These are phyloP conservation scores for Yamadazyma sp. DNA, from an alignment of 805 yeast species.

Conservation along the genomic window DNA sequence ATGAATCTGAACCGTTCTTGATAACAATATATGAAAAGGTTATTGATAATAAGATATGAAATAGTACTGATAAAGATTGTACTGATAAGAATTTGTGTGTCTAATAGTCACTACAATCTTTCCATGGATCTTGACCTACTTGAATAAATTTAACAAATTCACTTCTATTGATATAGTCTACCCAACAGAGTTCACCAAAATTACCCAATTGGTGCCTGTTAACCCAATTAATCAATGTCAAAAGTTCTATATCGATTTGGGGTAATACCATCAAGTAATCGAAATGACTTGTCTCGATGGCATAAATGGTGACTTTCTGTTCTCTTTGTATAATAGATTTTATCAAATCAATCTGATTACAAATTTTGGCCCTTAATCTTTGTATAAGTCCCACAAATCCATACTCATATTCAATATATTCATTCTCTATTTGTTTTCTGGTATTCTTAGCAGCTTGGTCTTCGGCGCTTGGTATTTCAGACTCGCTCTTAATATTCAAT, in stretches of 20 bases:
- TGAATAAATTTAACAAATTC: conserved; percentile 8
- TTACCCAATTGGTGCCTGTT: conserved; percentile 6
- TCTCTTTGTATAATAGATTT: conserved; percentile 1
- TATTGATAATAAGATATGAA: background rate
- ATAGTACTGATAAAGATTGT: background rate
- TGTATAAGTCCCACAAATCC: too few species aligned
- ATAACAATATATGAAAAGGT: background rate
- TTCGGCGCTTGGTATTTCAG: too few species aligned
- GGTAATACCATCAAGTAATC: conserved; percentile 9
- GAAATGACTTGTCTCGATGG: background rate
- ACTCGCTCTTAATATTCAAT: too few species aligned
- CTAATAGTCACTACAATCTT: conserved; percentile 1
- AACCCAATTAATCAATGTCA: conserved; percentile 9
- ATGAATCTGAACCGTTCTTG: conserved; percentile 1
- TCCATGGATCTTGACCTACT: conserved; percentile 11
- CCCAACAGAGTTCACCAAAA: conserved; percentile 11
- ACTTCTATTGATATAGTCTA: conserved; percentile 1
- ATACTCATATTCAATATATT: too few species aligned
- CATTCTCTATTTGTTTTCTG: too few species aligned
- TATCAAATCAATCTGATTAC: conserved; percentile 3
- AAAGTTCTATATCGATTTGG: background rate
- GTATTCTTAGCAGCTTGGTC: too few species aligned
- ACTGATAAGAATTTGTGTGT: background rate
- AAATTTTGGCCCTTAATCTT: too few species aligned
- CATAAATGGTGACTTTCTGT: background rate